Evolutionary conservation across 257 asterid species (phyloP), one percentile per base, ranked within the genome.

Genomic region (Nicotiana benthamiana): DNA sequence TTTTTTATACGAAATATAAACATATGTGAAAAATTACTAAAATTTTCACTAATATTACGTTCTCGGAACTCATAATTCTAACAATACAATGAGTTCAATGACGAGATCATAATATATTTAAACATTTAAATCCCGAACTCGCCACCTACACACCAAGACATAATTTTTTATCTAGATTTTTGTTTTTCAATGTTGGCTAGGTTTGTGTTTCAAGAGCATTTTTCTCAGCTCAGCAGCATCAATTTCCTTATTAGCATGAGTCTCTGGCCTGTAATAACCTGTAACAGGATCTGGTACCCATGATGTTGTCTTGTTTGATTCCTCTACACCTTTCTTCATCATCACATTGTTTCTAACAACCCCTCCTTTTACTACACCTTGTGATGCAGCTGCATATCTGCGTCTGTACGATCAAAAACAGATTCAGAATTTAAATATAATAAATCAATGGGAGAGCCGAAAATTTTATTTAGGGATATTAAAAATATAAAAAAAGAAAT

Each of bases 211-310:
- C 80, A 91, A 53, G 61, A 89, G 87, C 86, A 82, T 57, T 77
- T 80, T 85, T 11, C 97, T 86, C 79, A 89, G 77, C 83, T 90
- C 95, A 1, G 90, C 97, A 1, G 91, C 87, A 77, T 90, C 97
- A 36, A 86, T 70, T 72, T 89, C 95, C 43, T 84, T 82, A 40
- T 40, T 40, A 18, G 83, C 84, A 13, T 83, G 85, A 40, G 67
- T 80, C 85, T 92, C 94, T 2, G 98, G 97, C n/a, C 97, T 85
- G 89, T 93, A 93, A 74, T 90, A 89, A 2, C 98, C 98, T 6
- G 98, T 92, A 1, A 85, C 86, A 6, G 98, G 98, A 77, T 93
- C 98, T 24, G 97, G 98, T 11, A 84, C 90, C 98, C 97, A 93
- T 20, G 98, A 79, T 3, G 70, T 48, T 16, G 81, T 86, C 85